Percentiles rank a stretch among this genome's conserved stretches.
These are phyloP conservation scores for Nicotiana sylvestris DNA, from an alignment of 257 asterid species.

Conservation along the genomic window DNA sequence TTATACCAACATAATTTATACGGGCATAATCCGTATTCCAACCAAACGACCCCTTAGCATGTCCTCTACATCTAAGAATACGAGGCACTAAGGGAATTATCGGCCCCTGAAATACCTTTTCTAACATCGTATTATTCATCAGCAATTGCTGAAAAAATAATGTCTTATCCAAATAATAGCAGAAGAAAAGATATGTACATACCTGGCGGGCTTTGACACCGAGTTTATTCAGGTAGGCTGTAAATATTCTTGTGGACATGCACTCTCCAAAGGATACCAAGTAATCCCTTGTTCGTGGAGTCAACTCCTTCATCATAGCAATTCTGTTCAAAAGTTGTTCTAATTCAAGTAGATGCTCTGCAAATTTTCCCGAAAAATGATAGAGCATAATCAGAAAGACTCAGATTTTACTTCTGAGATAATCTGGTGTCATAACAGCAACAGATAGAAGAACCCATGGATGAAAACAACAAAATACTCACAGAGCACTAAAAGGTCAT, in stretches of 20 bases:
- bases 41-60: neutral
- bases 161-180: neutral
- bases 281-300: constrained; percentile 69
- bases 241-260: constrained; percentile 83
- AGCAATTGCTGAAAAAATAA: neutral
- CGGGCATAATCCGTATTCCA: too few species aligned
- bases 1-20: too few species aligned
- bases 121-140: neutral
- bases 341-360: constrained; percentile 60
- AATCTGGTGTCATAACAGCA: neutral
- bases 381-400: neutral
- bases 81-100: neutral
- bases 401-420: neutral
- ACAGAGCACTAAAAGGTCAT: neutral
- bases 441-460: neutral
- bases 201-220: constrained; percentile 76
- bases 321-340: constrained; percentile 74
- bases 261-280: constrained; percentile 90
- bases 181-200: constrained; percentile 19
- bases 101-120: neutral
- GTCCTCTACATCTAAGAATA: neutral
- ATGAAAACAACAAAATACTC: neutral
- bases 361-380: neutral
- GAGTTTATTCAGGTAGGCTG: constrained; percentile 64
- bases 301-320: constrained; percentile 81